A percentile compares a stretch with the other conserved stretches of the same genome.
Conservation (phyloP, 2,329 filamentous ascomycete genomes). For the Xenoacremonium recifei region DNA sequence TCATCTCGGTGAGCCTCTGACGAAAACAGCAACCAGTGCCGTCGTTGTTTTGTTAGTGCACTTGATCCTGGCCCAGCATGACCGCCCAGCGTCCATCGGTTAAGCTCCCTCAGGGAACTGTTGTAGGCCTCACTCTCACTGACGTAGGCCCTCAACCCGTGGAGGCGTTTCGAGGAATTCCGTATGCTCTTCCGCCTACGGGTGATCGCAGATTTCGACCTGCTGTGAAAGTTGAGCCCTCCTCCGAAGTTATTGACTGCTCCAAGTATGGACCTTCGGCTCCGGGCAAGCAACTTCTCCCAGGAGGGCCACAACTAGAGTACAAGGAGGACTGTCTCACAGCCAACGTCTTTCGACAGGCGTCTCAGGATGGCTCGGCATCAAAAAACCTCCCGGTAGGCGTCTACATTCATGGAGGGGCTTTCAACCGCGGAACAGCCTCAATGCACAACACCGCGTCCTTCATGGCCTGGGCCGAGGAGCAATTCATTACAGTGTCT, state of each 20-base stretch:
- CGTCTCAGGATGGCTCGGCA: constrained; percentile 8
- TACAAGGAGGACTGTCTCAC: constrained; percentile 26
- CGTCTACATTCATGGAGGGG: constrained; percentile 28
- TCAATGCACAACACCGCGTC: constrained; percentile 40
- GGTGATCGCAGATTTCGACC: constrained; percentile 41
- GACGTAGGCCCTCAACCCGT: neutral
- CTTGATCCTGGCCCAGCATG: no score
- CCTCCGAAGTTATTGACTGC: neutral
- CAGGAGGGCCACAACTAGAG: constrained; percentile 29
- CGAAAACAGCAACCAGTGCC: no score
- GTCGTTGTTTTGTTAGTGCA: no score
- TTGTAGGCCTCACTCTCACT: neutral
- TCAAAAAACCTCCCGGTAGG: constrained; percentile 25
- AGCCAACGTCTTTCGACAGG: constrained; percentile 22
- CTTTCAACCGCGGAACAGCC: constrained; percentile 31
- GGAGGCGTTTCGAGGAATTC: constrained; percentile 45
- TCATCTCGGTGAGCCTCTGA: no score
- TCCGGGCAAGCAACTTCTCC: constrained; percentile 8
- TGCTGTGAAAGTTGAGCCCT: constrained; percentile 25
- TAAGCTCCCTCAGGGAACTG: neutral
- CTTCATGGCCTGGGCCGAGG: constrained; percentile 47
- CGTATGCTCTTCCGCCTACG: constrained; percentile 44
- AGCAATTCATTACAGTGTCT: constrained; percentile 47
- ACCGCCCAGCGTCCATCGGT: neutral
- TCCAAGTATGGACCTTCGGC: neutral